Conservation (phyloP, 225 moss, liverwort and hornwort species). For the Lunularia cruciata region DNA sequence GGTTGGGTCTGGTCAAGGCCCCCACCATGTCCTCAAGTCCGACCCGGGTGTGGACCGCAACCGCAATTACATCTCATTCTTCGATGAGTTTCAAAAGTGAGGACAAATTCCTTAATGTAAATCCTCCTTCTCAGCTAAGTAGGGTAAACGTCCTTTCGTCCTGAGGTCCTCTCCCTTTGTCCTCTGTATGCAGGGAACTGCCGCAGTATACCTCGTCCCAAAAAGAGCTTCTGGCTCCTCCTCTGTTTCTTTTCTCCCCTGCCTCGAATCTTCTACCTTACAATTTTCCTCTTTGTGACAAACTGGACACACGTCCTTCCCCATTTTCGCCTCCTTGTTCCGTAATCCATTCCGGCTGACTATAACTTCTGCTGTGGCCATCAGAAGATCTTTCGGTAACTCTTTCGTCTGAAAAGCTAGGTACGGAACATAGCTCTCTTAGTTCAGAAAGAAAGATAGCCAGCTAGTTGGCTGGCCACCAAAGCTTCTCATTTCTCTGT, state of each 20-base stretch:
- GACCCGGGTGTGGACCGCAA: background rate
- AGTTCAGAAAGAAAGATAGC: background rate
- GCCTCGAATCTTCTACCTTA: background rate
- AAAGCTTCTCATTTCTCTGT: background rate
- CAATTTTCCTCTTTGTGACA: no score
- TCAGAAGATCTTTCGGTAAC: background rate
- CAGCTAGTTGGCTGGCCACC: background rate
- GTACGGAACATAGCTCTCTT: background rate
- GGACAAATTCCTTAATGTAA: no score
- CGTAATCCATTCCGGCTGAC: background rate
- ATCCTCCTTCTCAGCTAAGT: background rate
- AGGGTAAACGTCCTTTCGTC: background rate
- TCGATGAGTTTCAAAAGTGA: background rate
- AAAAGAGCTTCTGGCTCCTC: background rate
- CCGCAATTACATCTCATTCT: background rate
- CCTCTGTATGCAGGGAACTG: background rate
- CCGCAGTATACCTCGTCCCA: background rate
- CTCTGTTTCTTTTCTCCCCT: background rate
- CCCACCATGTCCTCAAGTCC: background rate
- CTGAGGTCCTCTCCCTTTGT: background rate
- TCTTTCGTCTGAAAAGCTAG: background rate
- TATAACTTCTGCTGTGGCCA: background rate
- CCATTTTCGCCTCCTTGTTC: no score
- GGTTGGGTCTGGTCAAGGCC: background rate
- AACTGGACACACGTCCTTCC: no score